Evolutionary conservation across 129 eudicot genomes (phyloP).

Genomic region (Ambrosia artemisiifolia): DNA sequence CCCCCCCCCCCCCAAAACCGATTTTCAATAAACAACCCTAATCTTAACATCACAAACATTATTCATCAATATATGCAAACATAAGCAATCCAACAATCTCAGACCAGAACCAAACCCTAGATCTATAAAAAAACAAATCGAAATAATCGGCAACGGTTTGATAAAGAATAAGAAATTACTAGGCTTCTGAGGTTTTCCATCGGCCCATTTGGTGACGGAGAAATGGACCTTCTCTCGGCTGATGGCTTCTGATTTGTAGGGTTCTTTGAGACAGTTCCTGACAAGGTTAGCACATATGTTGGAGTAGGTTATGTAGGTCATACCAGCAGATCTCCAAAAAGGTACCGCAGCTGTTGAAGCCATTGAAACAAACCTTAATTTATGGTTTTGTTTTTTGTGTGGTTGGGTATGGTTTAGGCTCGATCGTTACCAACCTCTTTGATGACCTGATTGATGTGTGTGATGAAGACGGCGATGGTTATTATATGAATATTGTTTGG

Average conservation of each 20-base stretch:
- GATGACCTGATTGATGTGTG: background rate
- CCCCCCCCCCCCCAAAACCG: background rate
- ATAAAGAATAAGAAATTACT: constrained; percentile 34
- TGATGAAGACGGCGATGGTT: background rate
- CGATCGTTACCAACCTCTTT: background rate
- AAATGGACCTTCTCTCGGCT: constrained; percentile 84
- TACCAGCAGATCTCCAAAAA: constrained; percentile 93
- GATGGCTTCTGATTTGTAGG: constrained; percentile 63
- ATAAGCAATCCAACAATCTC: constrained; percentile 3
- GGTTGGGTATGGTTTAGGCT: background rate
- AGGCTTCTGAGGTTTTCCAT: constrained; percentile 74
- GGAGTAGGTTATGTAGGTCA: constrained; percentile 86
- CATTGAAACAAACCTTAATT: constrained; percentile 30
- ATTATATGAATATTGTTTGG: background rate
- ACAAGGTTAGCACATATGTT: constrained; percentile 81
- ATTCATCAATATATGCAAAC: too few relatives aligned
- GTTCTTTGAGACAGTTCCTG: constrained; percentile 86
- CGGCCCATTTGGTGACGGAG: constrained; percentile 72
- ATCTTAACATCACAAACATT: background rate
- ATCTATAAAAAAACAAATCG: constrained; percentile 17
- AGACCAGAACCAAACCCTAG: constrained; percentile 20
- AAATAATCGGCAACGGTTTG: background rate
- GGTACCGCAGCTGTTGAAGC: constrained; percentile 73
- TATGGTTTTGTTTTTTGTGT: background rate
- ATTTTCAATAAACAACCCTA: background rate